A percentile compares a stretch with the other conserved stretches of the same genome.
Evolutionary conservation across 2,329 filamentous ascomycete species (phyloP).

Genomic region (Aureobasidium namibiae): DNA sequence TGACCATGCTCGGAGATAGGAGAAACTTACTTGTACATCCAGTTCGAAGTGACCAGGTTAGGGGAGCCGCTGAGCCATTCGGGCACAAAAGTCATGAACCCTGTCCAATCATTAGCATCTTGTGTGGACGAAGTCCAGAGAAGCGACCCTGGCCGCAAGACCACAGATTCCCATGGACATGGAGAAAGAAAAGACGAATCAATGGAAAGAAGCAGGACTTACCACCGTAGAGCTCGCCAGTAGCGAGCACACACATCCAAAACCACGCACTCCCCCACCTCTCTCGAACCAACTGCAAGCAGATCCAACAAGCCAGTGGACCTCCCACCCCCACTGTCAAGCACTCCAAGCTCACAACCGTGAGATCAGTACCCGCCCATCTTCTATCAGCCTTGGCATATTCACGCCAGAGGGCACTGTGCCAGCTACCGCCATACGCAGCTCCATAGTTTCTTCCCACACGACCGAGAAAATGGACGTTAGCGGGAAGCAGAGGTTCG

Average conservation of each 20-base stretch:
- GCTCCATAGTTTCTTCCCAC: constrained; percentile 50
- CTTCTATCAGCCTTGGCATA: constrained; percentile 56
- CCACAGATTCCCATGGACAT: neutral
- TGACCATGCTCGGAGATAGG: too few species aligned
- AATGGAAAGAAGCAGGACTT: constrained; percentile 18
- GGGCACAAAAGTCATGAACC: constrained; percentile 58
- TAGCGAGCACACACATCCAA: constrained; percentile 50
- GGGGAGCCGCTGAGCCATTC: constrained; percentile 54
- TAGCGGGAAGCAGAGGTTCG: constrained; percentile 35
- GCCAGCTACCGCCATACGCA: constrained; percentile 47
- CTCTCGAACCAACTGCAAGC: constrained; percentile 35
- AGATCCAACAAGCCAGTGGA: constrained; percentile 50
- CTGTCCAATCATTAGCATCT: constrained; percentile 19
- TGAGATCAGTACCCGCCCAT: constrained; percentile 52
- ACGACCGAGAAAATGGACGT: constrained; percentile 47
- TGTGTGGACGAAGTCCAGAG: neutral
- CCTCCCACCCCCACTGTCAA: constrained; percentile 53
- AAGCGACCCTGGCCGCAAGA: neutral
- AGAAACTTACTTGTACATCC: constrained; percentile 46
- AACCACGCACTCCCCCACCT: constrained; percentile 40
- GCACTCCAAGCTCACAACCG: constrained; percentile 51
- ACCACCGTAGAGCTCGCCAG: constrained; percentile 56
- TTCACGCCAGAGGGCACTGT: constrained; percentile 53
- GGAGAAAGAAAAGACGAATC: neutral
- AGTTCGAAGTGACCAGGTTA: constrained; percentile 51